phyloP scores from a whole-genome alignment of 2,329 filamentous ascomycete genomes.

The Hypoxylon sp. region DNA sequence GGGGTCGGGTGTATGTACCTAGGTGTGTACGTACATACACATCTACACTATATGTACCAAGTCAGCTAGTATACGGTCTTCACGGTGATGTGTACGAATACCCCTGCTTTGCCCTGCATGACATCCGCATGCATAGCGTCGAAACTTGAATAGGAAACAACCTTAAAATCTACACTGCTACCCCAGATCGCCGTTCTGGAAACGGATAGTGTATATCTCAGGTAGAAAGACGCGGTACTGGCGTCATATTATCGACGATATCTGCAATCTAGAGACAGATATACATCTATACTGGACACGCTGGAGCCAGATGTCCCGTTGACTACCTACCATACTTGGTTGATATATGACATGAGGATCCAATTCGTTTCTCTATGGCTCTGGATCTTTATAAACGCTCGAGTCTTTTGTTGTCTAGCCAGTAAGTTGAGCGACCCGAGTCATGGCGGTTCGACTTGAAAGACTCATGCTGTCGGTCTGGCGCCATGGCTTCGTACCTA shows the following conservation, averaged over 20 bases:
- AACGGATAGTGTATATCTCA: neutral
- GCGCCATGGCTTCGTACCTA: neutral
- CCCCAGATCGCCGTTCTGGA: slow-evolving; percentile 8
- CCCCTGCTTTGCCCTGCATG: slow-evolving; percentile 10
- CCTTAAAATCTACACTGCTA: slow-evolving; percentile 23
- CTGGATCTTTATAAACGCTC: too few species aligned
- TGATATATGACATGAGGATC: too few species aligned
- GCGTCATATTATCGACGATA: neutral
- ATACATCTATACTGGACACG: too few species aligned
- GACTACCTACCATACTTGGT: too few species aligned
- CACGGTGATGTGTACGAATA: slow-evolving; percentile 6
- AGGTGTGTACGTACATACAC: neutral
- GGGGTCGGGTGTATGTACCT: neutral
- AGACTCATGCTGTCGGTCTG: neutral
- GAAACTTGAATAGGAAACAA: slow-evolving; percentile 22
- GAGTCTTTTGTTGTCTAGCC: neutral
- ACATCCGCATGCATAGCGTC: slow-evolving; percentile 5
- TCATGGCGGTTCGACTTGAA: too few species aligned
- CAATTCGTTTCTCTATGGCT: too few species aligned
- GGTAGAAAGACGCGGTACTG: neutral
- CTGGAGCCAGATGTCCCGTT: neutral
- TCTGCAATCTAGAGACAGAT: too few species aligned
- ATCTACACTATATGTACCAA: too few species aligned
- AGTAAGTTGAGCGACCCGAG: neutral
- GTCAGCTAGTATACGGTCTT: neutral